Evolutionary conservation across 2,329 filamentous ascomycete genomes (phyloP).

Genomic region (Nigrospora oryzae): DNA sequence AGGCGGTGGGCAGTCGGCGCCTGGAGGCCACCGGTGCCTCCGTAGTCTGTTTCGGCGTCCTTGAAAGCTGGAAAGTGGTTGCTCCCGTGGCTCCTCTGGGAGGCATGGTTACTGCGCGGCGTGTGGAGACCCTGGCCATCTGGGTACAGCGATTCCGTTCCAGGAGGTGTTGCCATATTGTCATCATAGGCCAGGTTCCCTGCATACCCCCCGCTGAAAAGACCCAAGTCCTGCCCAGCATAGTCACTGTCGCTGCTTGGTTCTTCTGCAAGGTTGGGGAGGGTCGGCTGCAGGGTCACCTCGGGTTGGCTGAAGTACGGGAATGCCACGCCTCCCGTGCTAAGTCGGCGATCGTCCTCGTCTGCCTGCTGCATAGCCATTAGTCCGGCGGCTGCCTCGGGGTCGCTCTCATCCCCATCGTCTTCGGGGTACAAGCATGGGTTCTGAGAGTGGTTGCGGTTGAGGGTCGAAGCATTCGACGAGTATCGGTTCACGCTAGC

Average conservation of each 20-base stretch:
- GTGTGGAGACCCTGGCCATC: conserved; percentile 40
- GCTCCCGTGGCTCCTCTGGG: conserved; percentile 29
- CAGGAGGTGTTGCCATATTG: conserved; percentile 31
- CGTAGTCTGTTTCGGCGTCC: conserved; percentile 73
- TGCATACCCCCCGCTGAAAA: conserved; percentile 64
- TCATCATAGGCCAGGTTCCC: conserved; percentile 42
- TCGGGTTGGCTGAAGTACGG: conserved; percentile 31
- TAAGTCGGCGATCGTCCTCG: conserved; percentile 61
- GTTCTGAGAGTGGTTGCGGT: conserved; percentile 25
- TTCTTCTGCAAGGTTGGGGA: conserved; percentile 42
- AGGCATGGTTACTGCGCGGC: conserved; percentile 26
- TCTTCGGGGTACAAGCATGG: conserved; percentile 27
- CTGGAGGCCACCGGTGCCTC: conserved; percentile 81
- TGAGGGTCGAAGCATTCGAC: conserved; percentile 31
- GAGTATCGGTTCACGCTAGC: conserved; percentile 28
- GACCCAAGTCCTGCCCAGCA: conserved; percentile 60
- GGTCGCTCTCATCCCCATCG: conserved; percentile 68
- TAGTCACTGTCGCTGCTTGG: conserved; percentile 66
- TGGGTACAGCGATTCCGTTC: conserved; percentile 29
- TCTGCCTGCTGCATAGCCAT: conserved; percentile 80
- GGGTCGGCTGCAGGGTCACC: conserved; percentile 20
- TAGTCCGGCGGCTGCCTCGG: conserved; percentile 76
- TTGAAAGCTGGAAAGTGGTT: conserved; percentile 34
- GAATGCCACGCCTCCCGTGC: conserved; percentile 39
- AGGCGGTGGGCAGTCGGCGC: conserved; percentile 65